These are phyloP conservation scores for Saposhnikovia divaricata DNA, from an alignment of 129 eudicot species.

Conservation along the genomic window DNA sequence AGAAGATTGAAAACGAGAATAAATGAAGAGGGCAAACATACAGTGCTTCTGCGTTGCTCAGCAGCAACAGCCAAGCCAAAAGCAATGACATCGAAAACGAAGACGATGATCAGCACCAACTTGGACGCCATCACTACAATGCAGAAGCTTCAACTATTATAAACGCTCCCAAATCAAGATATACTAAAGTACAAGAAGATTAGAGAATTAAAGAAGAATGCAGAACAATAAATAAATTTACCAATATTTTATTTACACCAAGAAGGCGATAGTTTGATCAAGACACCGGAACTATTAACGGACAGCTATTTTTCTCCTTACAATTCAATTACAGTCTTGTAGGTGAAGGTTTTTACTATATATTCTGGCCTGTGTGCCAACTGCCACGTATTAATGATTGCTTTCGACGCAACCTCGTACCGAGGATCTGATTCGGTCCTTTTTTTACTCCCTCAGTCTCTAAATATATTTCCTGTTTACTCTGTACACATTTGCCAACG, in stretches of 20 bases:
- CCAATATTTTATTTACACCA: neutral
- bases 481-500: no score
- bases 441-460: no score
- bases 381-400: neutral
- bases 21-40: conserved; percentile 12
- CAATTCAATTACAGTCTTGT: neutral
- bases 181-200: no score
- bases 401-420: conserved; percentile 1
- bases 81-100: conserved; percentile 51
- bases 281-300: neutral
- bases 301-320: no score
- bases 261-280: neutral
- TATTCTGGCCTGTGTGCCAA: neutral
- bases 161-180: neutral
- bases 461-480: no score
- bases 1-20: neutral
- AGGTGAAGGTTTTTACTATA: neutral
- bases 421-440: neutral
- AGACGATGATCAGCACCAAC: conserved; percentile 31
- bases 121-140: conserved; percentile 64
- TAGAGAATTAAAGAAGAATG: no score
- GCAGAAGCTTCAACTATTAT: neutral
- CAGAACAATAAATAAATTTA: no score
- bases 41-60: conserved; percentile 71
- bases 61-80: conserved; percentile 79